These are phyloP conservation scores for Candida suzukii DNA, from an alignment of 805 yeast genomes.

Conservation along the genomic window DNA sequence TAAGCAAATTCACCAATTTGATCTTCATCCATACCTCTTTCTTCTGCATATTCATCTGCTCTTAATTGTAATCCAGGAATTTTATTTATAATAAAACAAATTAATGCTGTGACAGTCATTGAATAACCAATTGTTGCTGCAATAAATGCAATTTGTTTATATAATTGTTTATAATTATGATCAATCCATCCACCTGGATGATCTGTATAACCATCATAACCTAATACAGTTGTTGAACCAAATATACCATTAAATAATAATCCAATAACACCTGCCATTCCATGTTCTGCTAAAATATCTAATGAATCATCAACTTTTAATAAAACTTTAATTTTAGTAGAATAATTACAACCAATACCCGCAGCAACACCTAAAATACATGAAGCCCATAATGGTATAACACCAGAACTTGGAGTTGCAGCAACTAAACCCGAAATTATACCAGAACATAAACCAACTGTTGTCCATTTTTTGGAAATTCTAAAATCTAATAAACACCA, in stretches of 20 bases:
- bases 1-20: conserved; percentile 99
- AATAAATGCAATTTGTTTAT: conserved; percentile 81
- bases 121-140: conserved; percentile 71
- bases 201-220: conserved; percentile 79
- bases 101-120: conserved; percentile 65
- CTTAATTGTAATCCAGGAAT: conserved; percentile 81
- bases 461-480: conserved; percentile 84
- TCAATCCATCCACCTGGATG: conserved; percentile 91
- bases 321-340: conserved; percentile 81
- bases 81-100: conserved; percentile 65
- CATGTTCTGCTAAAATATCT: conserved; percentile 98
- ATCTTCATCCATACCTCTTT: conserved; percentile 88
- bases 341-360: conserved; percentile 80
- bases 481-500: conserved; percentile 91
- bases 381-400: conserved; percentile 87
- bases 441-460: conserved; percentile 94
- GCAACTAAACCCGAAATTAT: conserved; percentile 94
- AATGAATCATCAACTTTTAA: conserved; percentile 84
- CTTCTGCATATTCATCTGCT: conserved; percentile 80
- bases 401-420: conserved; percentile 92
- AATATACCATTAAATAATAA: conserved; percentile 83
- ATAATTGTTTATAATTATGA: conserved; percentile 86
- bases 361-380: conserved; percentile 76
- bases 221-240: conserved; percentile 82
- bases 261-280: conserved; percentile 90